Conservation (phyloP, 2,329 filamentous ascomycete genomes). For the Penicillium sp. region DNA sequence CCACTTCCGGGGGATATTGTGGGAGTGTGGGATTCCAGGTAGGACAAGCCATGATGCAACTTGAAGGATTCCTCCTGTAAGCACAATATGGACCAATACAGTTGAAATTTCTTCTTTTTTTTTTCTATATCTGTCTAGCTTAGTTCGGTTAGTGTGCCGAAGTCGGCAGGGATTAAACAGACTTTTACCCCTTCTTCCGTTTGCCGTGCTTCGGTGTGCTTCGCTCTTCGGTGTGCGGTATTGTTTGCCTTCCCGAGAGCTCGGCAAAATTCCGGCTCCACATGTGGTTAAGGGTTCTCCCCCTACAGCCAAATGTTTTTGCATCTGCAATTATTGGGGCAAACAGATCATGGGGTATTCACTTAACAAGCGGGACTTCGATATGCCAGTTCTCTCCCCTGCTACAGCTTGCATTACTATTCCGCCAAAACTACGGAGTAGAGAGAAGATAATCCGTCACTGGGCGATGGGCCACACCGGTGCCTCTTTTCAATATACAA, state of each 20-base stretch:
- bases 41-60: neutral
- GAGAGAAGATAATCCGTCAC: constrained; percentile 10
- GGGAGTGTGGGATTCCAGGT: neutral
- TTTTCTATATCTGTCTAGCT: neutral
- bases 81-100: neutral
- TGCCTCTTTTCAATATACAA: neutral
- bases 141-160: neutral
- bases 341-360: constrained; percentile 9
- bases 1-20: neutral
- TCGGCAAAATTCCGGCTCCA: constrained; percentile 6
- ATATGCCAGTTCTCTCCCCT: constrained; percentile 14
- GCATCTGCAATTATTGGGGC: neutral
- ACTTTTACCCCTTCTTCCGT: constrained; percentile 7
- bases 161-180: neutral
- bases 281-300: constrained; percentile 24
- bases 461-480: constrained; percentile 13
- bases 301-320: constrained; percentile 9
- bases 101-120: neutral
- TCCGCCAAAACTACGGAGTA: constrained; percentile 11
- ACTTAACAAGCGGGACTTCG: constrained; percentile 8
- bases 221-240: neutral
- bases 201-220: neutral
- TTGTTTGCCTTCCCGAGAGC: neutral
- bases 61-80: neutral
- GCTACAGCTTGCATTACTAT: neutral